A percentile compares a stretch with the other conserved stretches of the same genome.
These are phyloP conservation scores for Chrysoporthe puriensis DNA, from an alignment of 2,329 filamentous ascomycete genomes.

Conservation along the genomic window DNA sequence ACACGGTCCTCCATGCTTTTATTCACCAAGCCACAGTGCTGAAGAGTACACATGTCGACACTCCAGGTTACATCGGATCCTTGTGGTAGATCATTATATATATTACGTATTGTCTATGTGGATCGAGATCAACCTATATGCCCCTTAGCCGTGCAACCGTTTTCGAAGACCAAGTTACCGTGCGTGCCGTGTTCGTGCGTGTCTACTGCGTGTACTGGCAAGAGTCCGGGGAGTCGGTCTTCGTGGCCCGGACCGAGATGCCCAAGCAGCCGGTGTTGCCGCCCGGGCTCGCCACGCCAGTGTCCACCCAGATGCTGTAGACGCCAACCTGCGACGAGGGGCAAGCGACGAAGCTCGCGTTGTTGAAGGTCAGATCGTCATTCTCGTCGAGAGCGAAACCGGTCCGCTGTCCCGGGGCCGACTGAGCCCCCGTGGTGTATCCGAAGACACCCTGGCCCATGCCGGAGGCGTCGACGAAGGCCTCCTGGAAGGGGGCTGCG, in stretches of 20 bases:
- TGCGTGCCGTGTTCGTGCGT: no score
- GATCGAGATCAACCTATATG: neutral
- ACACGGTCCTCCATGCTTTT: slow-evolving; percentile 41
- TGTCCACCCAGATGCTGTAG: slow-evolving; percentile 45
- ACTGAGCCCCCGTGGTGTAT: slow-evolving; percentile 52
- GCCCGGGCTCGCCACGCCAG: slow-evolving; percentile 41
- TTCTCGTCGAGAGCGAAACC: slow-evolving; percentile 50
- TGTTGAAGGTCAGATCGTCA: slow-evolving; percentile 51
- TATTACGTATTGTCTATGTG: neutral
- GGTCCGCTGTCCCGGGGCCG: slow-evolving; percentile 46
- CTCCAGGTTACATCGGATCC: no score
- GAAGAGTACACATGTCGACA: neutral
- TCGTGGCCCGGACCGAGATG: slow-evolving; percentile 36
- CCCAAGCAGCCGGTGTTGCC: slow-evolving; percentile 43
- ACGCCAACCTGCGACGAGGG: slow-evolving; percentile 48
- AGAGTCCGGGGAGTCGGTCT: neutral
- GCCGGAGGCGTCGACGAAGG: slow-evolving; percentile 60
- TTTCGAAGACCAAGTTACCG: neutral
- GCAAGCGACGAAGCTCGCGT: slow-evolving; percentile 55
- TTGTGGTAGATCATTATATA: no score
- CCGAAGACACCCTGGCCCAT: slow-evolving; percentile 60
- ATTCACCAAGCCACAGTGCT: neutral
- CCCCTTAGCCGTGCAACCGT: neutral
- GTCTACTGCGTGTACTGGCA: slow-evolving; percentile 8
- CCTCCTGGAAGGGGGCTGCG: slow-evolving; percentile 48